Conservation (phyloP, 345 rosid species). For the Angophora floribunda region DNA sequence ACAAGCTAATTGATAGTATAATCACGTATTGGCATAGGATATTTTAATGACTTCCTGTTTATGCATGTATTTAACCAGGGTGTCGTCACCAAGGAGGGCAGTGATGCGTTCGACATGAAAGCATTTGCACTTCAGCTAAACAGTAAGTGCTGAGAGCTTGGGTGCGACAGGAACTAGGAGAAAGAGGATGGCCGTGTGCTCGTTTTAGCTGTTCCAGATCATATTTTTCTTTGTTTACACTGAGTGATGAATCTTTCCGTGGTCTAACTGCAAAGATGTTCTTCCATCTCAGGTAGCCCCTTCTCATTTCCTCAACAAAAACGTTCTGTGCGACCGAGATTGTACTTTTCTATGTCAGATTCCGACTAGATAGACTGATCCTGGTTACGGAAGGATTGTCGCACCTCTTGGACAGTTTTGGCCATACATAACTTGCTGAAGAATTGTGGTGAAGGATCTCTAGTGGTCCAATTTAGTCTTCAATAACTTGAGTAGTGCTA, state of each 20-base stretch:
- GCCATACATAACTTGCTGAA: not conserved
- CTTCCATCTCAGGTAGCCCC: slow-evolving; percentile 28
- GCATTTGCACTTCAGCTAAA: slow-evolving; percentile 26
- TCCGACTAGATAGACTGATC: slow-evolving; percentile 36
- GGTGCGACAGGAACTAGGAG: not conserved
- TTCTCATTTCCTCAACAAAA: slow-evolving; percentile 81
- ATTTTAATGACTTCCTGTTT: not conserved
- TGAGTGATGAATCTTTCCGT: not conserved
- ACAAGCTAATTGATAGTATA: not conserved
- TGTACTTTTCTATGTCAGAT: slow-evolving; percentile 71
- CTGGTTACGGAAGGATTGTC: not conserved
- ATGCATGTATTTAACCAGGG: slow-evolving; percentile 36
- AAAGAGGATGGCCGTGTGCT: not conserved
- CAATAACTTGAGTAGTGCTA: not conserved
- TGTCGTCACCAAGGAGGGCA: slow-evolving; percentile 41
- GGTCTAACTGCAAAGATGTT: not conserved
- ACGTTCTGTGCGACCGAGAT: slow-evolving; percentile 78
- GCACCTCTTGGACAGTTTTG: not conserved
- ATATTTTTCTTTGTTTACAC: not conserved
- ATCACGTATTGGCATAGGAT: not conserved
- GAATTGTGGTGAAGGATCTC: not conserved
- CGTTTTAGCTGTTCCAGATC: not conserved
- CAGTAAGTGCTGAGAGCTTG: not conserved
- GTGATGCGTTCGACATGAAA: slow-evolving; percentile 43
- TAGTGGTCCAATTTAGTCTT: not conserved